Conservation (phyloP, 768 basidiomycete species). For the Sistotremastrum suecicum region DNA sequence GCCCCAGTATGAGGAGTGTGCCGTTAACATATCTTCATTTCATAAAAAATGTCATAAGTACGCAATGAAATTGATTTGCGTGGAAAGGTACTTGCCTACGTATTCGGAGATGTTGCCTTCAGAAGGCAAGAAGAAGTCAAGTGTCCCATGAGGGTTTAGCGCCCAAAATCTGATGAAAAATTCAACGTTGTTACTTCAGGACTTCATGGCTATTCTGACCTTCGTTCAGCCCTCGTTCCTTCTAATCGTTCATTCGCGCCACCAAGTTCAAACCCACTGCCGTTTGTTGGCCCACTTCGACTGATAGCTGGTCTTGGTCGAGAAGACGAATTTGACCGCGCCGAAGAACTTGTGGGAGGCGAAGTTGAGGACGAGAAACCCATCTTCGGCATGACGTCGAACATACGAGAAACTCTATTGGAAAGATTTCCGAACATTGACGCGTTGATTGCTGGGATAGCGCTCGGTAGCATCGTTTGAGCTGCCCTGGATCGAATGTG, state of each 20-base stretch:
- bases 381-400: constrained; percentile 10
- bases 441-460: constrained; percentile 19
- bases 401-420: constrained; percentile 13
- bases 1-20: constrained; percentile 25
- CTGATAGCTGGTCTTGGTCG: not conserved
- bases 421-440: constrained; percentile 15
- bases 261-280: constrained; percentile 4
- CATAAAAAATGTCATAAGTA: constrained; percentile 5
- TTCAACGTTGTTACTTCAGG: not conserved
- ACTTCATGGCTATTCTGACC: constrained; percentile 3
- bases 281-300: not conserved
- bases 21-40: constrained; percentile 12
- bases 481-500: constrained; percentile 7
- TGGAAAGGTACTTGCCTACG: constrained; percentile 12
- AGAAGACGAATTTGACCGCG: not conserved
- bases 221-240: constrained; percentile 12
- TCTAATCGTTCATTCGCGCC: constrained; percentile 7
- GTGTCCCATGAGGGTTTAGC: constrained; percentile 28
- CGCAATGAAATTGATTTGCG: constrained; percentile 4
- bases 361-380: not conserved
- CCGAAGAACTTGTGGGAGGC: not conserved
- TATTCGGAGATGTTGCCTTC: constrained; percentile 25
- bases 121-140: constrained; percentile 26
- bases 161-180: constrained; percentile 20
- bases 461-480: constrained; percentile 10